Evolutionary conservation across 2,329 filamentous ascomycete genomes (phyloP).

Genomic region (Colletotrichum tropicicola): DNA sequence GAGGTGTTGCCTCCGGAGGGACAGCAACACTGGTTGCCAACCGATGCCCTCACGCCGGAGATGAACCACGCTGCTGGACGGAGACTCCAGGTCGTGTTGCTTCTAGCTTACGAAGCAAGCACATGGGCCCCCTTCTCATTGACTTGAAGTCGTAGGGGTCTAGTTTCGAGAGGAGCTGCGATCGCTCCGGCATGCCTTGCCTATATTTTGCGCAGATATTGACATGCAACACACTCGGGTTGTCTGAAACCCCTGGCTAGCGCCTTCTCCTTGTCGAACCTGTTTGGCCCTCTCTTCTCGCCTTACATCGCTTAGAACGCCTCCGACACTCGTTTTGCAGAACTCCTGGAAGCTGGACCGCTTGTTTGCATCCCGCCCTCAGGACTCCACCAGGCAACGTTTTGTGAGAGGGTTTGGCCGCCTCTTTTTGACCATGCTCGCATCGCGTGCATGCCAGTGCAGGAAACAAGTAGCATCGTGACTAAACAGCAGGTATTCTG

Average conservation of each 20-base stretch:
- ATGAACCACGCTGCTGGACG: not conserved
- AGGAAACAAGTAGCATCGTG: too few species aligned
- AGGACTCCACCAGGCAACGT: not conserved
- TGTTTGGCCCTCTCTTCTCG: not conserved
- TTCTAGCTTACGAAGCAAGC: not conserved
- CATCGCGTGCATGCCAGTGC: too few species aligned
- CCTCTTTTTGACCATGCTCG: too few species aligned
- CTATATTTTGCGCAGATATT: slow-evolving; percentile 33
- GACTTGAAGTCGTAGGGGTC: not conserved
- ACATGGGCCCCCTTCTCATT: not conserved
- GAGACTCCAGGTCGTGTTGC: not conserved
- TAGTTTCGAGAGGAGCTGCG: slow-evolving; percentile 18
- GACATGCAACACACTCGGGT: slow-evolving; percentile 29
- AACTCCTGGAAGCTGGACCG: not conserved
- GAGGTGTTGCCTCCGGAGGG: not conserved
- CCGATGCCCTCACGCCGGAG: not conserved
- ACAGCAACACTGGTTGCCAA: not conserved
- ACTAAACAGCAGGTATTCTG: too few species aligned
- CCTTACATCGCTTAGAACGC: slow-evolving; percentile 11
- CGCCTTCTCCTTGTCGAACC: slow-evolving; percentile 1
- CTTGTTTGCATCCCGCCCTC: not conserved
- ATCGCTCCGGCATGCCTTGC: slow-evolving; percentile 32
- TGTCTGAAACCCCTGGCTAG: slow-evolving; percentile 31
- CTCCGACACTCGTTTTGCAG: not conserved
- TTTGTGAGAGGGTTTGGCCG: not conserved